Evolutionary conservation across 768 basidiomycete genomes (phyloP).

Genomic region (Trametes cinnabarina): DNA sequence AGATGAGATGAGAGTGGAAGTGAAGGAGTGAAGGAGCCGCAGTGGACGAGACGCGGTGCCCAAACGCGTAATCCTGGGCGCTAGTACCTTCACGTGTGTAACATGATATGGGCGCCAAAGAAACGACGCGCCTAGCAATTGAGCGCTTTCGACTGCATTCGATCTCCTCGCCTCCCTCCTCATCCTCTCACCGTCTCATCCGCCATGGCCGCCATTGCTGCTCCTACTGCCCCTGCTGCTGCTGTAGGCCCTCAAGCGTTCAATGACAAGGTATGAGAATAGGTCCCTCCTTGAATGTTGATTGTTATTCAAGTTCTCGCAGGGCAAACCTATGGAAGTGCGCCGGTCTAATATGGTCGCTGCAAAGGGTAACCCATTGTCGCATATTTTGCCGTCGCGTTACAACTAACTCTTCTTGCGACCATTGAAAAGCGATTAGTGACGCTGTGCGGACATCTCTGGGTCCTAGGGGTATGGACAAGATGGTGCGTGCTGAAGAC

Average conservation of each 20-base stretch:
- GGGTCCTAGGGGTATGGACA: slow-evolving; percentile 98
- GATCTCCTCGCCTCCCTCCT: background rate
- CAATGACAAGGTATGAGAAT: slow-evolving; percentile 70
- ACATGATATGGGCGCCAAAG: background rate
- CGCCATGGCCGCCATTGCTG: slow-evolving; percentile 28
- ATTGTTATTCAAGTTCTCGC: slow-evolving; percentile 27
- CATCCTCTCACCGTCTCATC: background rate
- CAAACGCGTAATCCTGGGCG: slow-evolving; percentile 18
- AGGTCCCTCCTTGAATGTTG: background rate
- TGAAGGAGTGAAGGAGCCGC: slow-evolving; percentile 22
- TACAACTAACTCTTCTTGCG: too few relatives aligned
- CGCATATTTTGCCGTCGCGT: background rate
- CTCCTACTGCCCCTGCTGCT: slow-evolving; percentile 12
- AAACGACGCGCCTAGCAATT: slow-evolving; percentile 11
- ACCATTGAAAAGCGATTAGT: slow-evolving; percentile 73
- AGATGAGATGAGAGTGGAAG: slow-evolving; percentile 4
- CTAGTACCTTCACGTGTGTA: slow-evolving; percentile 8
- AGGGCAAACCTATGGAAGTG: slow-evolving; percentile 99
- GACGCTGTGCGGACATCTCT: slow-evolving; percentile 96
- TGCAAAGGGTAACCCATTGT: slow-evolving; percentile 71
- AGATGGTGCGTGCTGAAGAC: slow-evolving; percentile 67
- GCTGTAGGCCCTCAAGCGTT: slow-evolving; percentile 45
- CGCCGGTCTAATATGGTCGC: slow-evolving; percentile 97
- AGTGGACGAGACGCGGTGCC: slow-evolving; percentile 4
- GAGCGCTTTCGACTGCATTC: slow-evolving; percentile 7